A percentile compares a stretch with the other conserved stretches of the same genome.
phyloP scores from a whole-genome alignment of 2,329 filamentous ascomycete species.

The Hypoxylon sp. region DNA sequence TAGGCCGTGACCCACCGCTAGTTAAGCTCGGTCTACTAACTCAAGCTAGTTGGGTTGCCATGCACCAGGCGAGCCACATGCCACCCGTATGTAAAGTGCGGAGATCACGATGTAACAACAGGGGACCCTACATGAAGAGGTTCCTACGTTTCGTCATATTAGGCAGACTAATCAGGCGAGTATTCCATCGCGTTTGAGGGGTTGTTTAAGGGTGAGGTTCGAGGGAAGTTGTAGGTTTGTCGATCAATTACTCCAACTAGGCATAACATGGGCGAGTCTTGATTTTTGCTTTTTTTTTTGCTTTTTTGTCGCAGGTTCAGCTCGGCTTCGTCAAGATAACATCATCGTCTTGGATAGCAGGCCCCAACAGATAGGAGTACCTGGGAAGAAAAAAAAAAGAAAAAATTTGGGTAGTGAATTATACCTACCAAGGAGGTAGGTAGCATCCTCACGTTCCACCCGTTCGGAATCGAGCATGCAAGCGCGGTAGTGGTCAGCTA shows the following conservation, averaged over 20 bases:
- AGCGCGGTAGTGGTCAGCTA: slow-evolving; percentile 20
- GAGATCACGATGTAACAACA: slow-evolving; percentile 41
- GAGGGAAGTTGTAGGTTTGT: background rate
- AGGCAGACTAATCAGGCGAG: slow-evolving; percentile 8
- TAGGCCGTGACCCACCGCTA: slow-evolving; percentile 35
- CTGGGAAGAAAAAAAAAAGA: background rate
- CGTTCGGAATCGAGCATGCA: slow-evolving; percentile 35
- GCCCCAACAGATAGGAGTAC: background rate
- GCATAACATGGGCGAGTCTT: slow-evolving; percentile 13
- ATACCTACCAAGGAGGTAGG: slow-evolving; percentile 8
- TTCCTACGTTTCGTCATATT: slow-evolving; percentile 35
- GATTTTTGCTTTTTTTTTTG: slow-evolving; percentile 19
- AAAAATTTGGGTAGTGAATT: slow-evolving; percentile 14
- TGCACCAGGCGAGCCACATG: slow-evolving; percentile 35
- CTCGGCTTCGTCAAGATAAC: slow-evolving; percentile 26
- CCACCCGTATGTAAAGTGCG: slow-evolving; percentile 24
- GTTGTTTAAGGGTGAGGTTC: slow-evolving; percentile 1
- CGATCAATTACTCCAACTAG: slow-evolving; percentile 25
- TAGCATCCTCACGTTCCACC: slow-evolving; percentile 36
- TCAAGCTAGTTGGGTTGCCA: slow-evolving; percentile 42
- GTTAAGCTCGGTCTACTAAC: slow-evolving; percentile 37
- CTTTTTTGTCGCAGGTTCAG: slow-evolving; percentile 6
- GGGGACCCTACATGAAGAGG: slow-evolving; percentile 19
- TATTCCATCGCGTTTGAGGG: background rate
- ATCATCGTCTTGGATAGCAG: slow-evolving; percentile 19